Conservation (phyloP, 1,139 yeast genomes). For the Pichia sp. region DNA sequence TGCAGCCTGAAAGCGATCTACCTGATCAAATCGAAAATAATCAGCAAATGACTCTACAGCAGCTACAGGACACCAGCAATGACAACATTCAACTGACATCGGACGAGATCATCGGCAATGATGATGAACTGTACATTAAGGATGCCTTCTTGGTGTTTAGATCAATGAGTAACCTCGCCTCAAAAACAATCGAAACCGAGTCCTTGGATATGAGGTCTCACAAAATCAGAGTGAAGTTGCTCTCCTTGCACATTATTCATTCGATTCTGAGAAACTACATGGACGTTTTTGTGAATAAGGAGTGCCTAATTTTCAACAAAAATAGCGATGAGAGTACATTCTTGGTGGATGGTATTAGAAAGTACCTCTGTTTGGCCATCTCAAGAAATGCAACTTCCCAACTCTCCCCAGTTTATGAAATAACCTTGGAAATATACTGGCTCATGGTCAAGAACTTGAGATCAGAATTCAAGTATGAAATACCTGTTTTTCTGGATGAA, state of each 20-base stretch:
- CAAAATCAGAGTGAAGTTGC: constrained; percentile 82
- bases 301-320: constrained; percentile 55
- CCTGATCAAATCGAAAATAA: constrained; percentile 6
- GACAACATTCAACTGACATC: constrained; percentile 55
- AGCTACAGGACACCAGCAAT: constrained; percentile 41
- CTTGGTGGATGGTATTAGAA: constrained; percentile 76
- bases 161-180: constrained; percentile 90
- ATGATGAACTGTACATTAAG: constrained; percentile 66
- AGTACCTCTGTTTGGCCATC: constrained; percentile 74
- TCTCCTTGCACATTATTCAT: constrained; percentile 84
- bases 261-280: constrained; percentile 81
- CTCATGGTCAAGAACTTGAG: constrained; percentile 75
- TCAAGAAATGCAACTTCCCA: constrained; percentile 93
- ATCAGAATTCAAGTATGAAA: constrained; percentile 83
- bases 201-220: constrained; percentile 82
- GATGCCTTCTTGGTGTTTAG: constrained; percentile 92
- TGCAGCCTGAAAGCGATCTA: neutral
- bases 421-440: constrained; percentile 92
- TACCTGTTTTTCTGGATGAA: constrained; percentile 89
- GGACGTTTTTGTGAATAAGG: constrained; percentile 68
- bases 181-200: constrained; percentile 72
- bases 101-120: constrained; percentile 46
- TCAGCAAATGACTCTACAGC: constrained; percentile 42
- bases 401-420: constrained; percentile 86
- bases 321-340: constrained; percentile 56